A percentile compares a stretch with the other conserved stretches of the same genome.
phyloP scores from a whole-genome alignment of 805 yeast species.

The Cyberlindnera amylophila region DNA sequence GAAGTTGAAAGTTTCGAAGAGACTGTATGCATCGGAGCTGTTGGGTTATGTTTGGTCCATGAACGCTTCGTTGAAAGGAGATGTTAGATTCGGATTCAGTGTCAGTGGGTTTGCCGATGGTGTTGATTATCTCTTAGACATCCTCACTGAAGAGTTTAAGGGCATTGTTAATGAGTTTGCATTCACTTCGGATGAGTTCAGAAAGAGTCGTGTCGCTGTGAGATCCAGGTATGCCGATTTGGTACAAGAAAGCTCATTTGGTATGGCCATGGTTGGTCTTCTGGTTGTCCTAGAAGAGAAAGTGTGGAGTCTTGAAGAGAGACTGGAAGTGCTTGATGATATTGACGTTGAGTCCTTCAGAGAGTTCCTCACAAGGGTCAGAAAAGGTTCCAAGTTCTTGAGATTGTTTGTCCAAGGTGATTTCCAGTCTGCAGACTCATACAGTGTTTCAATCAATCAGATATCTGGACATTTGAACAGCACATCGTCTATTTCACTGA shows the following conservation, averaged over 20 bases:
- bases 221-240: conserved; percentile 46
- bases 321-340: conserved; percentile 54
- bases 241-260: conserved; percentile 40
- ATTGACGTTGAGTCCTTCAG: conserved; percentile 36
- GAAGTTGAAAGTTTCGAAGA: conserved; percentile 35
- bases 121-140: conserved; percentile 31
- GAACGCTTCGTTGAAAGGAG: conserved; percentile 51
- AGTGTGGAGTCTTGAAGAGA: conserved; percentile 50
- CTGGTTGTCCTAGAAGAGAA: conserved; percentile 52
- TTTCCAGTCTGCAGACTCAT: conserved; percentile 24
- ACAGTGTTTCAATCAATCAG: conserved; percentile 24
- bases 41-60: conserved; percentile 57
- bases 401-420: conserved; percentile 54
- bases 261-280: conserved; percentile 46
- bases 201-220: conserved; percentile 44
- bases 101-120: conserved; percentile 50
- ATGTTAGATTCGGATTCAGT: conserved; percentile 47
- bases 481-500: neutral
- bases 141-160: conserved; percentile 33
- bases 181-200: conserved; percentile 33
- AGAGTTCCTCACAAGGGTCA: conserved; percentile 28
- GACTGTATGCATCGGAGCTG: conserved; percentile 51
- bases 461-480: conserved; percentile 28
- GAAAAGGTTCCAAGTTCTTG: conserved; percentile 30
- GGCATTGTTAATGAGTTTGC: conserved; percentile 15